phyloP scores from a whole-genome alignment of 176 grass and related monocot genomes.

The Zoysia japonica region DNA sequence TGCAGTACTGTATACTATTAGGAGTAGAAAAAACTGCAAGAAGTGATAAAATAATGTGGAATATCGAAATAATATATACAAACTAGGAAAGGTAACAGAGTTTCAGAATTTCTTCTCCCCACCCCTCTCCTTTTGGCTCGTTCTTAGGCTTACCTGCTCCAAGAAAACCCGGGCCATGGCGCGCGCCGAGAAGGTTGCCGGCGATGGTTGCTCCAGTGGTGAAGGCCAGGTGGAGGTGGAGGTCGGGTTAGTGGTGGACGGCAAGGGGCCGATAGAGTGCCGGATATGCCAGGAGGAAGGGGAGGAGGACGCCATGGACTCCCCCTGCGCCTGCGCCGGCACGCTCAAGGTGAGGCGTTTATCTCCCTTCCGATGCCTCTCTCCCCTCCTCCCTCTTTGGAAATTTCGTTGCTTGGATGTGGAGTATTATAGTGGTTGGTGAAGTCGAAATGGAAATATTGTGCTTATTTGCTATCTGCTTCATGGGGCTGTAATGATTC shows the following conservation, averaged over 20 bases:
- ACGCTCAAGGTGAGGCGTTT: slow-evolving; percentile 75
- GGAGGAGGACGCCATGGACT: slow-evolving; percentile 81
- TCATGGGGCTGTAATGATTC: not conserved
- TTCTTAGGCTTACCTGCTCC: slow-evolving; percentile 47
- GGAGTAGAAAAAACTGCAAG: not conserved
- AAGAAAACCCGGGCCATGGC: slow-evolving; percentile 49
- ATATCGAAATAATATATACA: slow-evolving; percentile 12
- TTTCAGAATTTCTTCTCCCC: slow-evolving; percentile 28
- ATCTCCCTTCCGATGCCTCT: slow-evolving; percentile 9
- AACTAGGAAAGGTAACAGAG: not conserved
- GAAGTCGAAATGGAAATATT: not conserved
- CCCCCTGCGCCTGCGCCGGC: slow-evolving; percentile 86
- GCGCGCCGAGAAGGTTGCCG: slow-evolving; percentile 55
- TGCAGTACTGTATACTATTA: not conserved
- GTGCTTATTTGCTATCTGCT: slow-evolving; percentile 1
- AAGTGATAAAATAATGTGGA: not conserved
- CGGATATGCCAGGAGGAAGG: slow-evolving; percentile 98
- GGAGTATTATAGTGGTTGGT: not conserved
- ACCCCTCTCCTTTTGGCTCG: slow-evolving; percentile 45
- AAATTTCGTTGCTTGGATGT: slow-evolving; percentile 23
- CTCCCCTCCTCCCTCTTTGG: not conserved
- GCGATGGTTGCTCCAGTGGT: slow-evolving; percentile 29
- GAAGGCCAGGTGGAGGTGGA: slow-evolving; percentile 49
- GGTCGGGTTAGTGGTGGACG: slow-evolving; percentile 33
- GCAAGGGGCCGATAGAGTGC: slow-evolving; percentile 65